Conservation (phyloP, 2,329 filamentous ascomycete species). For the Aspergillus bombycis region DNA sequence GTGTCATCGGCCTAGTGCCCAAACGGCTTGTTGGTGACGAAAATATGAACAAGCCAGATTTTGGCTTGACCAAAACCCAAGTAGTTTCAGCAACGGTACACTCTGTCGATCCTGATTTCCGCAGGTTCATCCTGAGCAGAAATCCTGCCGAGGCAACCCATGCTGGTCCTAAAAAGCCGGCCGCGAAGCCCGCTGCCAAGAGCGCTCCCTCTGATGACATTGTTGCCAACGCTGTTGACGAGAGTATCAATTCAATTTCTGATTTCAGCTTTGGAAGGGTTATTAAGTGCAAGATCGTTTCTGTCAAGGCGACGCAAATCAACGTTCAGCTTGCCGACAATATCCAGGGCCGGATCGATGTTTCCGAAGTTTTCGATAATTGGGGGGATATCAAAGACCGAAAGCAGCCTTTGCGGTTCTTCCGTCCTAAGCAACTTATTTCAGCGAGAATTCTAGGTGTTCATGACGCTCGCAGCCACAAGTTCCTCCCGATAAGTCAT, state of each 20-base stretch:
- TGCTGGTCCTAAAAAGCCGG: slow-evolving; percentile 45
- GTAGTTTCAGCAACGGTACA: slow-evolving; percentile 73
- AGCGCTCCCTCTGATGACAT: slow-evolving; percentile 42
- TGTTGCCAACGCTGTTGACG: slow-evolving; percentile 65
- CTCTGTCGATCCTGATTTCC: slow-evolving; percentile 70
- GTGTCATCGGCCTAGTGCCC: slow-evolving; percentile 76
- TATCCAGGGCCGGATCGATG: slow-evolving; percentile 87
- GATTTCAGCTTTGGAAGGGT: slow-evolving; percentile 75
- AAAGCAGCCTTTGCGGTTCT: slow-evolving; percentile 76
- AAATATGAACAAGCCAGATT: slow-evolving; percentile 68
- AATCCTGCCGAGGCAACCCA: slow-evolving; percentile 54
- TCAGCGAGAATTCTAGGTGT: slow-evolving; percentile 79
- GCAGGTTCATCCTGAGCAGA: slow-evolving; percentile 70
- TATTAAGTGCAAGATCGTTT: slow-evolving; percentile 76
- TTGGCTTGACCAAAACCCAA: slow-evolving; percentile 77
- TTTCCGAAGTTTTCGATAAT: slow-evolving; percentile 84
- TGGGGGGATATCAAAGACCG: slow-evolving; percentile 85
- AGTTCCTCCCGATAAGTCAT: slow-evolving; percentile 89
- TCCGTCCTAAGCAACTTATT: slow-evolving; percentile 71
- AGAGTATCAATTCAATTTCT: slow-evolving; percentile 63
- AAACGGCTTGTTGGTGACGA: slow-evolving; percentile 77
- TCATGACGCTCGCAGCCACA: slow-evolving; percentile 87
- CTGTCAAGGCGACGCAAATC: slow-evolving; percentile 86
- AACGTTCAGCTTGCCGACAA: slow-evolving; percentile 89
- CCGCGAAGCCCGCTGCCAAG: slow-evolving; percentile 25